Conservation (phyloP, 495 filamentous ascomycete species). For the Hyaloscypha finlandica region DNA sequence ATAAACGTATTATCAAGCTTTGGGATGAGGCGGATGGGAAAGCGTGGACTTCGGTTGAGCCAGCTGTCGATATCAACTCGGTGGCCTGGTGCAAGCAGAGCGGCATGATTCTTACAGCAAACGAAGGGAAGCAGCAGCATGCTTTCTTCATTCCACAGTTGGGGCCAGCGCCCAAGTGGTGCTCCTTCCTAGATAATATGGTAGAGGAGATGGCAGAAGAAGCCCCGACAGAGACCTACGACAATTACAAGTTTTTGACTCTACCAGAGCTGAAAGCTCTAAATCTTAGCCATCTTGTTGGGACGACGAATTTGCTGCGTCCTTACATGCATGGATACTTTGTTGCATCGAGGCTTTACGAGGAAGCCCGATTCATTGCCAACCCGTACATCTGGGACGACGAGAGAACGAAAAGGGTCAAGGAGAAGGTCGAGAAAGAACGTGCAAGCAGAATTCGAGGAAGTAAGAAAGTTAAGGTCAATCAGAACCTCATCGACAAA, state of each 20-base stretch:
- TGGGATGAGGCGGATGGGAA: slow-evolving; percentile 81
- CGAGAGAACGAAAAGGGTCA: slow-evolving; percentile 80
- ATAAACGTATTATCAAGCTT: slow-evolving; percentile 96
- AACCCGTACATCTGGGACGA: slow-evolving; percentile 93
- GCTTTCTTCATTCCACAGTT: slow-evolving; percentile 95
- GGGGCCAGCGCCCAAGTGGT: slow-evolving; percentile 92
- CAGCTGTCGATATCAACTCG: slow-evolving; percentile 88
- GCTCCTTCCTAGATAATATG: slow-evolving; percentile 91
- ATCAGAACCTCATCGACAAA: slow-evolving; percentile 87
- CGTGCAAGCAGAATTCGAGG: slow-evolving; percentile 88
- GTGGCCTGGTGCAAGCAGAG: slow-evolving; percentile 86
- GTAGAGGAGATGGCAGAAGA: slow-evolving; percentile 97
- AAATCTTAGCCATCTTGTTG: slow-evolving; percentile 83
- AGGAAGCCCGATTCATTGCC: slow-evolving; percentile 87
- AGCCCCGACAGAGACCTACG: slow-evolving; percentile 75
- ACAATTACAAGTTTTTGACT: slow-evolving; percentile 98
- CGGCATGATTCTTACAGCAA: slow-evolving; percentile 92
- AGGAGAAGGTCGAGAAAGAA: slow-evolving; percentile 93
- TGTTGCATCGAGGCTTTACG: slow-evolving; percentile 87
- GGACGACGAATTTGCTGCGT: slow-evolving; percentile 79
- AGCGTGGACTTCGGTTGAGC: slow-evolving; percentile 94
- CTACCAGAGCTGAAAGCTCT: slow-evolving; percentile 76
- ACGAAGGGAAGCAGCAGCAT: slow-evolving; percentile 91
- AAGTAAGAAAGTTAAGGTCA: slow-evolving; percentile 88
- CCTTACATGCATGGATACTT: slow-evolving; percentile 99